Evolutionary conservation across 1,139 yeast species (phyloP).

Genomic region (Blastobotrys arbuscula): DNA sequence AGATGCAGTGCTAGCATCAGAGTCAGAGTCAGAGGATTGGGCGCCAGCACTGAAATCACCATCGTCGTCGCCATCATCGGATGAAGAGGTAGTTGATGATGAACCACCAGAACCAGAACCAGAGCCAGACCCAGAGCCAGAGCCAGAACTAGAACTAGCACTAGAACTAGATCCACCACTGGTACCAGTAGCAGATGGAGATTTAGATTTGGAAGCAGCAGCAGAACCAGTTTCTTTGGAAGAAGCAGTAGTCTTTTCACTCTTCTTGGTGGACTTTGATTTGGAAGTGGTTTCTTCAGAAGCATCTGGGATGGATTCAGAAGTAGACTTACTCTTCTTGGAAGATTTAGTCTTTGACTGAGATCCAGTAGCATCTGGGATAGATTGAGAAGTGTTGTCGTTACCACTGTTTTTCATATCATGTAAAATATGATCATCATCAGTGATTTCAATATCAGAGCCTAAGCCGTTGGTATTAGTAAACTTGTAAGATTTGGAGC

Average conservation of each 20-base stretch:
- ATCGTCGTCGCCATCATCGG: constrained; percentile 3
- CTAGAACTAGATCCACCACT: too few relatives aligned
- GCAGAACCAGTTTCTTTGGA: constrained; percentile 10
- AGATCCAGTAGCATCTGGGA: constrained; percentile 11
- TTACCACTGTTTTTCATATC: constrained; percentile 57
- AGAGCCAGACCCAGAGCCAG: constrained; percentile 10
- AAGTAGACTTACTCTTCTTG: constrained; percentile 9
- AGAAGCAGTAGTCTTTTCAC: constrained; percentile 4
- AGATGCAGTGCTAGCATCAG: constrained; percentile 15
- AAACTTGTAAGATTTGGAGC: constrained; percentile 50
- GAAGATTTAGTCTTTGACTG: not conserved
- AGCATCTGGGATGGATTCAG: constrained; percentile 23
- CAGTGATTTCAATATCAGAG: constrained; percentile 50
- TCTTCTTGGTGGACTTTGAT: constrained; percentile 11
- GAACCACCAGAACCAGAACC: constrained; percentile 9
- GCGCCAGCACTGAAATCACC: constrained; percentile 15
- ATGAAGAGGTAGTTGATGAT: constrained; percentile 9
- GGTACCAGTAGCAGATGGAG: not conserved
- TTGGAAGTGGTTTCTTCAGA: constrained; percentile 19
- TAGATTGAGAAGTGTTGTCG: constrained; percentile 14
- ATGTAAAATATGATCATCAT: constrained; percentile 55
- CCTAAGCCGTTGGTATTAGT: constrained; percentile 44
- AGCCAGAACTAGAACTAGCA: too few relatives aligned
- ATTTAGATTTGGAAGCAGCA: not conserved
- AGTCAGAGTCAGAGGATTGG: constrained; percentile 13